phyloP scores from a whole-genome alignment of 73 alveolate species.

The Paramecium caudatum region DNA sequence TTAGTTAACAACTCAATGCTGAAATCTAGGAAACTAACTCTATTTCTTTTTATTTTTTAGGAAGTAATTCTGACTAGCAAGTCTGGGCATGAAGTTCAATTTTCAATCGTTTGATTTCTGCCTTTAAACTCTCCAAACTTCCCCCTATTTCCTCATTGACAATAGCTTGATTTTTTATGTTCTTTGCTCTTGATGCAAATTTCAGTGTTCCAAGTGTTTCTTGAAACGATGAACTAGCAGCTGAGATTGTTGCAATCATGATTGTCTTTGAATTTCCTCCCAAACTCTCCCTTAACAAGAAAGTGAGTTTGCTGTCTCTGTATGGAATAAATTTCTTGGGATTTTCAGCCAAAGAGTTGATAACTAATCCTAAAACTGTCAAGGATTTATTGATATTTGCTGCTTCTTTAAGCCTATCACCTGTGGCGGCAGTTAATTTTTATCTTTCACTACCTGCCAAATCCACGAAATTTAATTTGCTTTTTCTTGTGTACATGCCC shows the following conservation, averaged over 20 bases:
- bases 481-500: slow-evolving; percentile 17
- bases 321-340: slow-evolving; percentile 82
- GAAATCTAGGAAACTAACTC: background rate
- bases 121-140: slow-evolving; percentile 78
- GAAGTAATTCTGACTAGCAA: background rate
- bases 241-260: slow-evolving; percentile 85
- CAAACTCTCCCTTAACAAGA: slow-evolving; percentile 84
- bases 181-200: slow-evolving; percentile 88
- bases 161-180: slow-evolving; percentile 84
- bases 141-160: slow-evolving; percentile 81
- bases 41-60: background rate
- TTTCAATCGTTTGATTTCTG: slow-evolving; percentile 83
- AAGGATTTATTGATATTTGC: slow-evolving; percentile 88
- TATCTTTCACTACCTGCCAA: slow-evolving; percentile 64
- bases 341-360: slow-evolving; percentile 83
- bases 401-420: slow-evolving; percentile 95
- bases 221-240: slow-evolving; percentile 77
- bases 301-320: slow-evolving; percentile 88
- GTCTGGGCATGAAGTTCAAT: background rate
- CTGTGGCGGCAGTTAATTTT: slow-evolving; percentile 86
- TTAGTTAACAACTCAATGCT: background rate
- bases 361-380: slow-evolving; percentile 82
- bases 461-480: slow-evolving; percentile 79
- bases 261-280: slow-evolving; percentile 90
- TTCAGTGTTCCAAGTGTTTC: slow-evolving; percentile 87